Base-by-base conservation (phyloP, 805 yeast genomes). In the Deakozyma indianensis region DNA sequence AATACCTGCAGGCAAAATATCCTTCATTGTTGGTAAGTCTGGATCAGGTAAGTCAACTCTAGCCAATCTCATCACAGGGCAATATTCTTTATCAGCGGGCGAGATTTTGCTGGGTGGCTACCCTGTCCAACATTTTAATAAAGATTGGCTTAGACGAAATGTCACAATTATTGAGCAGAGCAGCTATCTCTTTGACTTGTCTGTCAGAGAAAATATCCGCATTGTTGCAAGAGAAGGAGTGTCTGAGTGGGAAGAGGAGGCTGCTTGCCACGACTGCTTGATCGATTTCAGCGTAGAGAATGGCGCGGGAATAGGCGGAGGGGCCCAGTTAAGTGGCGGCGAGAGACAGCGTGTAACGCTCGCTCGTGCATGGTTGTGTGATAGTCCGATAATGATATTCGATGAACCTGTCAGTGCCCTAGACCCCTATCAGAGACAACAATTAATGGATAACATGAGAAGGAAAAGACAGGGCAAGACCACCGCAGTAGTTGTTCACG, bases 41-140 rank as follows among this genome's bases (percentile, higher is more conserved):
- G 99, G 99, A 0, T 79, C 88, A 0, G 98, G 98, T 0, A 92
- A 92, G 59, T 90, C 97, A 0, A 82, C 97, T 0, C 49, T 92
- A 1, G 73, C 81, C 0, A 72, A 71, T 29, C 58, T 92, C 1
- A 53, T 92, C 1, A 58, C 82, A 45, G 73, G 73, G 23, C 70
- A 84, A 22, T 86, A 88, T 53, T 50, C 58, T 0, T 63, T 68
- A 0, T 51, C 61, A 3, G 46, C 58, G 0, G 98, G 98, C 0
- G 46, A 55, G 1, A 72, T 92, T 1, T 56, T 57, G 2, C 60
- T 88, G 11, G 87, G 78, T 57, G 80, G 75, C 0, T 56, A 62
- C 41, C 63, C 72, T 38, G 56, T 83, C 1, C 50, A 60, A 0
- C 49, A 56, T 0, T 51, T 85, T 2, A 64, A 71, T 43, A 56